phyloP scores from a whole-genome alignment of 2,329 filamentous ascomycete species.

The Scopulariopsis brevicaulis region DNA sequence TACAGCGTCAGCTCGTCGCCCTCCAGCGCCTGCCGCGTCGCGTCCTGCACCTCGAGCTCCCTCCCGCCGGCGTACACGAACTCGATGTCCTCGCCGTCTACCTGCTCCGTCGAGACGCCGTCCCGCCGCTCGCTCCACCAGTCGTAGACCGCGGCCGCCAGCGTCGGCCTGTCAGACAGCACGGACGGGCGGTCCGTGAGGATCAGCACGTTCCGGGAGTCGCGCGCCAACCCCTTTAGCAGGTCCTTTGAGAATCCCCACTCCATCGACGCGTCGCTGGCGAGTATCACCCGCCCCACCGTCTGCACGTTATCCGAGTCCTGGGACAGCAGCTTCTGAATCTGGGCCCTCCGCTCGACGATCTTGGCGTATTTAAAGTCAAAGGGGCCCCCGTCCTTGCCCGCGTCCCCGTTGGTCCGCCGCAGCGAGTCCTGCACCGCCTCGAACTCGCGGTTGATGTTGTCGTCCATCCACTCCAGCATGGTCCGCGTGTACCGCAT shows the following conservation, averaged over 20 bases:
- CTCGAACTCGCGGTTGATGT: constrained; percentile 86
- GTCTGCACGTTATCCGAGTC: constrained; percentile 26
- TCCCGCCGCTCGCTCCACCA: constrained; percentile 63
- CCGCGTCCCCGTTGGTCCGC: constrained; percentile 30
- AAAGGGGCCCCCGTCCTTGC: constrained; percentile 60
- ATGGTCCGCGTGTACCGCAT: constrained; percentile 89
- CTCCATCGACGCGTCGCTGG: constrained; percentile 79
- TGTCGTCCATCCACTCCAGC: constrained; percentile 99
- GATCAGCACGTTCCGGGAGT: constrained; percentile 73
- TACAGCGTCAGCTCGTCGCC: constrained; percentile 71
- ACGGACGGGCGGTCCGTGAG: constrained; percentile 63
- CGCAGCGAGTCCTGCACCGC: constrained; percentile 45
- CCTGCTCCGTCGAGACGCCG: constrained; percentile 48
- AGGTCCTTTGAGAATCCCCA: constrained; percentile 91
- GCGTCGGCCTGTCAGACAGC: constrained; percentile 32
- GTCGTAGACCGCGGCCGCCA: constrained; percentile 69
- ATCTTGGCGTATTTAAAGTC: constrained; percentile 80
- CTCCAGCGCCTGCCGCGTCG: constrained; percentile 54
- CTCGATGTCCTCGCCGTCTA: constrained; percentile 45
- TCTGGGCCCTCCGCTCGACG: constrained; percentile 69
- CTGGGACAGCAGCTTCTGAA: constrained; percentile 55
- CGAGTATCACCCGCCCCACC: constrained; percentile 66
- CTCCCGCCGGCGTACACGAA: constrained; percentile 55
- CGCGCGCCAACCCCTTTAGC: constrained; percentile 60
- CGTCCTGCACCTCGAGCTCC: constrained; percentile 48